Base-by-base conservation (phyloP, 2,329 filamentous ascomycete genomes). In the Aurifilum marmelostoma region DNA sequence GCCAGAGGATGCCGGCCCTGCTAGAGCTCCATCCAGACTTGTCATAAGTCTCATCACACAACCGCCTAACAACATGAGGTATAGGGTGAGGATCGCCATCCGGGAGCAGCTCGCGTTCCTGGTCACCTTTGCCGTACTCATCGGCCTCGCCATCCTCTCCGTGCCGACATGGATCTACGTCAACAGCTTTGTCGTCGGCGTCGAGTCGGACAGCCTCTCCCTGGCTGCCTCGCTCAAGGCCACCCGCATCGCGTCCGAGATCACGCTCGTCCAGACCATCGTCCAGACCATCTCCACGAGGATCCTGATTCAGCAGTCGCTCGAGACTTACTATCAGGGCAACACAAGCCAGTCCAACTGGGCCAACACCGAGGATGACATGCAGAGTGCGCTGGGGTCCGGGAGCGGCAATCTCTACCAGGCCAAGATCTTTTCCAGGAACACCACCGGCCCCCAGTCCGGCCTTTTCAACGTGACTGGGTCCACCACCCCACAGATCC, bases 211-310 rank as follows among this genome's bases (percentile, higher is more conserved):
- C 65, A 87, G 90, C 65, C 87, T 97, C 62, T 83, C 89, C 34
- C 84, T 97, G 71, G 93, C 93, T 1, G 94, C 94, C 8, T 94
- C 92, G 2, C 88, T 97, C 76, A 97, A 97, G 79, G 91, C 94
- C 27, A 89, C 92, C 39, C 91, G 95, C 76, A 86, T 97, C 72
- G 84, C 91, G 7, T 91, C 92, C 65, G 92, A 93, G 76, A 86
- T 97, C 67, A 85, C 92, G 65, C 85, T 97, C 65, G 88, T 97
- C 73, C 88, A 94, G 80, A 91, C 91, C 41, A 91, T 89, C 69
- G 91, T 90, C 75, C 84, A 85, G 67, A 90, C 91, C 67, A 90
- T 96, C 59, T 84, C 90, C 8, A 94, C 92, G 0, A 83, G 89
- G 70, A 78, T 91, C 27, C 76, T 91, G 29, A 79, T 91, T 24